A percentile compares a stretch with the other conserved stretches of the same genome.
Conservation (phyloP, 73 alveolate genomes). For the Breviolum minutum region DNA sequence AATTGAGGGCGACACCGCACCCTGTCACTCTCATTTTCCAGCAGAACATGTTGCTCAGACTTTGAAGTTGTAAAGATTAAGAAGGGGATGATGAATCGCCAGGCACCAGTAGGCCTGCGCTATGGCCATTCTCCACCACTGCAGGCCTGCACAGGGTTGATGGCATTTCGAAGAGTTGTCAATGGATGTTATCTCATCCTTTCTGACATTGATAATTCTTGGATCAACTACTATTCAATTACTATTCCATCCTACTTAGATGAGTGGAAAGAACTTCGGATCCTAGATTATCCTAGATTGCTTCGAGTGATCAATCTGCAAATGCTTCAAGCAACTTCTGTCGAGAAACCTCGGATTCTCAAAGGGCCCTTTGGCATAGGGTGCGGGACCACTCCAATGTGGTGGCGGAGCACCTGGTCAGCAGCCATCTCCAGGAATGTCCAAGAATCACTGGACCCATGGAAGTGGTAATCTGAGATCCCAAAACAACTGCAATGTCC, state of each 20-base stretch:
- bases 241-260: not conserved
- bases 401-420: slow-evolving; percentile 69
- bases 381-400: slow-evolving; percentile 60
- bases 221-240: too few species aligned
- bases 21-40: too few species aligned
- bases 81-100: too few species aligned
- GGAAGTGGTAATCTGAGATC: not conserved
- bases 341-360: slow-evolving; percentile 8
- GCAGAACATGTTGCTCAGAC: too few species aligned
- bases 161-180: not conserved
- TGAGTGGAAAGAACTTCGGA: not conserved
- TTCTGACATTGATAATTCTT: not conserved
- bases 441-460: too few species aligned
- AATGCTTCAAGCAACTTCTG: not conserved
- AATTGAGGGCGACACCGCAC: too few species aligned
- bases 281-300: too few species aligned
- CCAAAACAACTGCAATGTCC: not conserved
- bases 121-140: slow-evolving; percentile 54
- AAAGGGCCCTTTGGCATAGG: slow-evolving; percentile 53
- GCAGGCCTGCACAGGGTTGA: not conserved
- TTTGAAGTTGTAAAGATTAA: too few species aligned
- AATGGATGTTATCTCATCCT: not conserved
- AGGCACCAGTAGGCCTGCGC: not conserved
- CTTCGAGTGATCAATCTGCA: too few species aligned
- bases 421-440: not conserved